These are phyloP conservation scores for Hordeum vulgare DNA, from an alignment of 176 grass and related monocot genomes.

Conservation along the genomic window DNA sequence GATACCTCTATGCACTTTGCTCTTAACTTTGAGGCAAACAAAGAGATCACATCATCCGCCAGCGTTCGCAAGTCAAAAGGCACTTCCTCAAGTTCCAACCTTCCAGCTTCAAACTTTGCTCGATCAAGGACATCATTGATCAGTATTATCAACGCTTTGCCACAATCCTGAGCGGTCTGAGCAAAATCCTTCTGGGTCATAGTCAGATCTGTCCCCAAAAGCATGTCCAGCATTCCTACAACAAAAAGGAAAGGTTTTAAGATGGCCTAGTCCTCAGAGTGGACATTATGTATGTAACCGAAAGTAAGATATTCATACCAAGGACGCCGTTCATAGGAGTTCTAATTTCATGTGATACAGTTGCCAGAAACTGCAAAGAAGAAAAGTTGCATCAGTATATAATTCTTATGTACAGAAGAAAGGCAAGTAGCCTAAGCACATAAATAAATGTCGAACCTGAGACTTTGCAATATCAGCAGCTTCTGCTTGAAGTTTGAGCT, in stretches of 20 bases:
- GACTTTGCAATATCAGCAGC: constrained; percentile 95
- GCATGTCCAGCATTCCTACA: constrained; percentile 95
- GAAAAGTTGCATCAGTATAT: constrained; percentile 4
- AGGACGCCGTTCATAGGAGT: constrained; percentile 98
- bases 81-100: constrained; percentile 82
- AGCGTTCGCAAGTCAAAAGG: constrained; percentile 76
- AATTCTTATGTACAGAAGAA: not conserved
- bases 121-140: constrained; percentile 98
- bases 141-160: constrained; percentile 75
- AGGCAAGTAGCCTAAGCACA: not conserved
- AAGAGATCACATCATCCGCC: constrained; percentile 87
- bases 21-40: constrained; percentile 94
- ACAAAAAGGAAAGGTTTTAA: not conserved
- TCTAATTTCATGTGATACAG: constrained; percentile 98
- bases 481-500: constrained; percentile 90
- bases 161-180: constrained; percentile 84
- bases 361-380: constrained; percentile 85
- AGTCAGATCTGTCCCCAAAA: constrained; percentile 80
- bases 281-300: not conserved
- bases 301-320: constrained; percentile 41
- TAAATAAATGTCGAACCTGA: constrained; percentile 41
- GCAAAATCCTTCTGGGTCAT: constrained; percentile 86
- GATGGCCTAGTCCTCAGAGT: not conserved
- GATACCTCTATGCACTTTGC: constrained; percentile 92
- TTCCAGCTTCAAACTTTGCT: constrained; percentile 95